A percentile compares a stretch with the other conserved stretches of the same genome.
Evolutionary conservation across 2,329 filamentous ascomycete genomes (phyloP).

Genomic region (Neopestalotiopsis clavispora): DNA sequence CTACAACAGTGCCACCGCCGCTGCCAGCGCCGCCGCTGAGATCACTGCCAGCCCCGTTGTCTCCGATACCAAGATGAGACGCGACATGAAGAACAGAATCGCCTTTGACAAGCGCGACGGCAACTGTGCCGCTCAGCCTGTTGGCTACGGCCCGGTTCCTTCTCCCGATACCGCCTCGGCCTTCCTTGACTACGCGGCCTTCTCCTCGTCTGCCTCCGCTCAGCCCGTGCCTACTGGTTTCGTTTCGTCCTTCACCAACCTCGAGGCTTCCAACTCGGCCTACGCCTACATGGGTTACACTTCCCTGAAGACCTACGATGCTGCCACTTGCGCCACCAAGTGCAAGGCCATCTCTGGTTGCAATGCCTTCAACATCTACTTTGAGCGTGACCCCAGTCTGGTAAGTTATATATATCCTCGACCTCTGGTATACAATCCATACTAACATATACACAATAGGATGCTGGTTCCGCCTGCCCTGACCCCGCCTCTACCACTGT

Average conservation of each 20-base stretch:
- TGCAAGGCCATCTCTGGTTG: constrained; percentile 31
- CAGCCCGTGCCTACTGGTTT: constrained; percentile 39
- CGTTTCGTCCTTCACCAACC: constrained; percentile 34
- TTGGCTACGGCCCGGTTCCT: constrained; percentile 35
- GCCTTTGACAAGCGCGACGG: constrained; percentile 6
- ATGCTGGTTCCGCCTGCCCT: constrained; percentile 25
- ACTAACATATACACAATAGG: background rate
- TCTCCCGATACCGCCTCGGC: constrained; percentile 36
- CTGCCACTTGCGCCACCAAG: constrained; percentile 26
- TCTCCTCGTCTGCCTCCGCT: constrained; percentile 25
- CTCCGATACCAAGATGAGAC: background rate
- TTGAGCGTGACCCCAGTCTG: constrained; percentile 33
- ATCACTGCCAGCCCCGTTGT: background rate
- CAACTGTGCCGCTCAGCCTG: constrained; percentile 18
- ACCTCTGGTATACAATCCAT: background rate
- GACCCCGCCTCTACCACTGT: constrained; percentile 29
- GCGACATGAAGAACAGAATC: background rate
- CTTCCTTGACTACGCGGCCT: constrained; percentile 31
- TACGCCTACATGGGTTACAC: constrained; percentile 37
- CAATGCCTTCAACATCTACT: constrained; percentile 35
- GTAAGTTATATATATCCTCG: background rate
- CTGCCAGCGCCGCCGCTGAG: background rate
- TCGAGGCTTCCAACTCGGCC: constrained; percentile 34
- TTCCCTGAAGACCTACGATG: constrained; percentile 28
- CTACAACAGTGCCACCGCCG: constrained; percentile 6